These are phyloP conservation scores for Phytophthora colocasiae DNA, from an alignment of 352 stramenopile genomes.

Conservation along the genomic window DNA sequence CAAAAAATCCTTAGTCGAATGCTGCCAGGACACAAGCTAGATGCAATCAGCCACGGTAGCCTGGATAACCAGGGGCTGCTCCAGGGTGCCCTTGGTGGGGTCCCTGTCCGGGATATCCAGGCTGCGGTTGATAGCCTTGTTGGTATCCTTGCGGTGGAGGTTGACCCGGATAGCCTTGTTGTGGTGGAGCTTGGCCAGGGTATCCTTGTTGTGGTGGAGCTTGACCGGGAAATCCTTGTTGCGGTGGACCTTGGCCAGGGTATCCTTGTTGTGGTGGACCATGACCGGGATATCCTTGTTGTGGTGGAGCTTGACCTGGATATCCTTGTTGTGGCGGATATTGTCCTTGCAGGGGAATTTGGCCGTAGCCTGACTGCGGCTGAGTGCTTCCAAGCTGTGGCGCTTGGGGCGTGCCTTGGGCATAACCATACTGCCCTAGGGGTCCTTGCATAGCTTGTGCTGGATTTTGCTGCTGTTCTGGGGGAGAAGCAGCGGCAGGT, in stretches of 20 bases:
- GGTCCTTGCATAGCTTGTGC: conserved; percentile 24
- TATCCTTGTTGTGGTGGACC: conserved; percentile 14
- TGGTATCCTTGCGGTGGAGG: no score
- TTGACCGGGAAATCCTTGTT: no score
- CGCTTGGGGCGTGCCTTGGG: conserved; percentile 27
- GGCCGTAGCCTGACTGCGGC: conserved; percentile 25
- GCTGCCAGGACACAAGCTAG: no score
- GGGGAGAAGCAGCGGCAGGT: conserved; percentile 19
- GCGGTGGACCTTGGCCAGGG: conserved; percentile 21
- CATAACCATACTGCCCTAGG: conserved; percentile 40
- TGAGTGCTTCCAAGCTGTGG: conserved; percentile 28
- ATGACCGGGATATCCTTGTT: conserved; percentile 14
- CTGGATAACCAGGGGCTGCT: conserved; percentile 38
- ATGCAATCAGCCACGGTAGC: conserved; percentile 46
- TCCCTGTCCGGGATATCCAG: no score
- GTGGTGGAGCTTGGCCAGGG: no score
- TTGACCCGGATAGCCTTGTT: no score
- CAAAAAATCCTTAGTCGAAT: no score
- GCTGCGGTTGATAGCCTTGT: no score
- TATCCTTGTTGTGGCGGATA: conserved; percentile 31
- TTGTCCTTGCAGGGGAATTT: conserved; percentile 14
- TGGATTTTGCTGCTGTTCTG: conserved; percentile 18
- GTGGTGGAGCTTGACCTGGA: conserved; percentile 18
- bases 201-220: no score
- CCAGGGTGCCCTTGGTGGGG: conserved; percentile 2